Evolutionary conservation across 805 yeast genomes (phyloP), one percentile per base, ranked within the genome.

Genomic region (Ogataea philodendri): DNA sequence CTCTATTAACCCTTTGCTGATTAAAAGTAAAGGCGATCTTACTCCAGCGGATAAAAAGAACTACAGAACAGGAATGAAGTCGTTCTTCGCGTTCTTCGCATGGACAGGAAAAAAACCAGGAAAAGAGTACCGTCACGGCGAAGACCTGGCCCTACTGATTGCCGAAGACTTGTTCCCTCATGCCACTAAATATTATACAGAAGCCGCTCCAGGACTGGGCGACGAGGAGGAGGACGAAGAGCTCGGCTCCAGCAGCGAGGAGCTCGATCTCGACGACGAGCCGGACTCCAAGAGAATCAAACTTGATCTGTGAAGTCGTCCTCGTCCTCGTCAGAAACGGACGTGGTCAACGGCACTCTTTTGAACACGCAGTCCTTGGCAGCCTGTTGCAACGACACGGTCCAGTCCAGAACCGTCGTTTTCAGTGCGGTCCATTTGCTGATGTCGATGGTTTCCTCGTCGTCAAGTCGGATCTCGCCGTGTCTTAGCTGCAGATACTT

Each of bases 51-150:
- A 77, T 26, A 81, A 81, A 57, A 77, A 71, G 49, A 65, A 66
- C 37, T 82, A 82, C 52, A 63, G 89, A 39, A 53, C 67, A 13
- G 89, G 89, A 4, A 81, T 81, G 87, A 80, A 81, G 52, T 78
- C 90, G 9, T 82, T 90, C 52, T 89, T 90, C 59, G 81, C 87
- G 5, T 89, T 89, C 81, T 89, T 88, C 55, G 66, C 67, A 30
- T 88, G 94, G 89, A 82, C 93, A 1, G 95, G 95, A 0, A 57
- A 62, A 22, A 81, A 79, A 45, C 82, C 86, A 2, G 84, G 86
- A 1, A 84, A 78, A 60, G 93, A 79, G 55, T 85, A 78, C 54
- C 72, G 88, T 42, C 70, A 73, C 38, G 96, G 95, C 15, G 90
- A 81, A 42, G 87, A 81, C 8, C 67, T 89, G 36, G 85, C 95